These are phyloP conservation scores for Fusarium clavum DNA, from an alignment of 2,329 filamentous ascomycete species.

Conservation along the genomic window DNA sequence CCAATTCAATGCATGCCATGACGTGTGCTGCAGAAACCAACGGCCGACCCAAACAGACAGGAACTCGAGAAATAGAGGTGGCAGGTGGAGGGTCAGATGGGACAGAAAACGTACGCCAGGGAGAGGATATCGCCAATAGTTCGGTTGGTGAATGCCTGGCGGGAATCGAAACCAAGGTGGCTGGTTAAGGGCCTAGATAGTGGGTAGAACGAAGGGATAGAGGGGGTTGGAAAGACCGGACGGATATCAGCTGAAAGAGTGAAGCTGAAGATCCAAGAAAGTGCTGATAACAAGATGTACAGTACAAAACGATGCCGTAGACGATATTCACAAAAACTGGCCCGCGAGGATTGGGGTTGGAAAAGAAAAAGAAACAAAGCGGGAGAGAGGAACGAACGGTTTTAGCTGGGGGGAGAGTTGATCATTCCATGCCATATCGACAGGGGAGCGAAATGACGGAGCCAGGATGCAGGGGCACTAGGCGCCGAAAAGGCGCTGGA, in stretches of 20 bases:
- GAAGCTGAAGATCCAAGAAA: constrained; percentile 54
- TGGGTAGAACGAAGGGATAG: constrained; percentile 39
- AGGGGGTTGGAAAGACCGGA: constrained; percentile 52
- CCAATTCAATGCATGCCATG: constrained; percentile 42
- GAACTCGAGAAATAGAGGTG: constrained; percentile 29
- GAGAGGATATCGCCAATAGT: constrained; percentile 48
- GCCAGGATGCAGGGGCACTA: constrained; percentile 34
- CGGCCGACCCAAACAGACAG: constrained; percentile 26
- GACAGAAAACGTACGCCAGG: constrained; percentile 44
- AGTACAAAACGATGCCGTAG: constrained; percentile 44
- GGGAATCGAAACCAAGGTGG: constrained; percentile 39
- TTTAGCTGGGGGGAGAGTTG: constrained; percentile 29
- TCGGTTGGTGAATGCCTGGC: constrained; percentile 38
- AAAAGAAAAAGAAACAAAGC: constrained; percentile 36
- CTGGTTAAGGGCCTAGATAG: constrained; percentile 35
- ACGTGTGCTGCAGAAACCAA: constrained; percentile 30
- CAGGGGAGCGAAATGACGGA: constrained; percentile 40
- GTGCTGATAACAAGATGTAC: constrained; percentile 42
- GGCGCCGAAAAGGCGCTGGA: constrained; percentile 35
- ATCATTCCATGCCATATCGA: constrained; percentile 34
- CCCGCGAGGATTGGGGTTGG: constrained; percentile 45
- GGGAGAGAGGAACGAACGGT: constrained; percentile 30
- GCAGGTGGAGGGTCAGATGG: constrained; percentile 39
- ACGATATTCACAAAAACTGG: constrained; percentile 44
- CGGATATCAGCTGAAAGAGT: constrained; percentile 57